Percentiles rank a stretch among this genome's conserved stretches.
phyloP scores from a whole-genome alignment of 164 flowering plant species.

The Umbellularia californica region DNA sequence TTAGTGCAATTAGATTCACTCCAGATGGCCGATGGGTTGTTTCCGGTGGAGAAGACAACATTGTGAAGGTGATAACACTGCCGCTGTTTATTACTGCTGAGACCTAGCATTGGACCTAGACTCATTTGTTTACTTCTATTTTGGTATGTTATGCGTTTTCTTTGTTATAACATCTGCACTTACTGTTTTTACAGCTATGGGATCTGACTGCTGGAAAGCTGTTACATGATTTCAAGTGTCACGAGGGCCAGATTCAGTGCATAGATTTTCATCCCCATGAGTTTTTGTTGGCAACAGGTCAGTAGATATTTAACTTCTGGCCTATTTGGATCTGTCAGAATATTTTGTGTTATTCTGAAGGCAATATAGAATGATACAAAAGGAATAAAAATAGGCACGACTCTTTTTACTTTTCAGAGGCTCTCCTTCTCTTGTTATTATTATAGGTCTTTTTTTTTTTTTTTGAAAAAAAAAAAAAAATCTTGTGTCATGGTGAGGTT shows the following conservation, averaged over 20 bases:
- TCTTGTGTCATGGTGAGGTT: not conserved
- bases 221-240: conserved; percentile 89
- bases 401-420: not conserved
- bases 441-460: not conserved
- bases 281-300: conserved; percentile 96
- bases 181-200: conserved; percentile 61
- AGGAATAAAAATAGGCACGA: not conserved
- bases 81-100: not conserved
- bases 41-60: conserved; percentile 95
- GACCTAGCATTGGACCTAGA: not conserved
- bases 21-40: conserved; percentile 99
- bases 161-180: not conserved
- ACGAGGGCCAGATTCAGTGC: conserved; percentile 92
- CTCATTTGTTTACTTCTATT: not conserved
- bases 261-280: conserved; percentile 99
- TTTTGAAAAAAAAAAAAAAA: too few species aligned
- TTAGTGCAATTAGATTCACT: conserved; percentile 90
- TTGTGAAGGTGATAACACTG: conserved; percentile 68
- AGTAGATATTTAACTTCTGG: conserved; percentile 9
- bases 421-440: not conserved
- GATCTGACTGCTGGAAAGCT: conserved; percentile 98
- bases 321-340: not conserved
- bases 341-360: not conserved
- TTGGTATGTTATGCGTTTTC: not conserved
- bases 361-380: not conserved